Evolutionary conservation across 805 yeast species (phyloP), one percentile per base, ranked within the genome.

Genomic region (Lachancea kluyveri): DNA sequence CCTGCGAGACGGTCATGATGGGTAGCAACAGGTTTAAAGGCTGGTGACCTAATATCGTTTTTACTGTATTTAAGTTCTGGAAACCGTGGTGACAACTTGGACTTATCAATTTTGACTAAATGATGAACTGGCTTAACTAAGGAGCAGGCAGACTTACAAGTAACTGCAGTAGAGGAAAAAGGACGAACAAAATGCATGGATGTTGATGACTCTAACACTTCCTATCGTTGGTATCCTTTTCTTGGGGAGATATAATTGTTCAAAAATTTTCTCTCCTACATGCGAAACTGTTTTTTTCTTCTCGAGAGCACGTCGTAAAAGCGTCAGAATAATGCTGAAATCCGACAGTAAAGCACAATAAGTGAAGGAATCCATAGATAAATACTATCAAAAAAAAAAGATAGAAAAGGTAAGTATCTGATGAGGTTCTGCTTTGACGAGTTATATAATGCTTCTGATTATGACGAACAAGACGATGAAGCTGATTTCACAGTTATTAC

Each of bases 101-200:
- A 62, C 57, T 92, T 92, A 48, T 74, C 70, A 51, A 85, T 76
- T 43, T 74, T 75, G 26, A 90, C 83, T 38, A 74, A 70, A 60
- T 92, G 98, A 58, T 92, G 98, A 10, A 90, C 94, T 2, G 98
- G 97, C 30, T 80, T 74, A 21, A 85, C 88, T 31, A 84, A 71
- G 23, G 94, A 80, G 56, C 71, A 74, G 18, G 76, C 80, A 30
- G 70, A 70, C 55, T 62, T 70, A 36, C 60, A 60, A 22, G 50
- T 60, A 31, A 46, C 63, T 40, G 54, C 62, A 57, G 40, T 47
- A 22, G 42, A 35, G 24, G 56, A 47, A 33, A 61, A 53, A 3
- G 21, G 21, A 30, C 41, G 41, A 7, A 33, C 8, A 8, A 30
- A 27, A 15, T 21, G 37, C 41, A 37, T 37, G 17, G 10, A 19